A percentile compares a stretch with the other conserved stretches of the same genome.
phyloP scores from a whole-genome alignment of 2,329 filamentous ascomycete genomes.

The Westerdykella sp. region DNA sequence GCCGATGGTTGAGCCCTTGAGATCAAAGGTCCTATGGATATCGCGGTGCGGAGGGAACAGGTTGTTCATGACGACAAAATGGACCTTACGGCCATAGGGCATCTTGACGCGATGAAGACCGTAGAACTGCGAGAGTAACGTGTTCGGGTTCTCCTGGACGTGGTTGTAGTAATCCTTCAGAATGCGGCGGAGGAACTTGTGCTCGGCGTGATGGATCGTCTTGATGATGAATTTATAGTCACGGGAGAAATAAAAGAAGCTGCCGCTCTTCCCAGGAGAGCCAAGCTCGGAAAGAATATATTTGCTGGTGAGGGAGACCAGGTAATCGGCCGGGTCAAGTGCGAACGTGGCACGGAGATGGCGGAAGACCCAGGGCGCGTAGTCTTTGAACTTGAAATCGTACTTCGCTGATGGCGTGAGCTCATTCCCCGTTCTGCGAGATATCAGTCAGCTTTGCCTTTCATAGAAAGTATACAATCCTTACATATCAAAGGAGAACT shows the following conservation, averaged over 20 bases:
- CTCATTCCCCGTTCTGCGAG: slow-evolving; percentile 81
- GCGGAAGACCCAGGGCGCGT: slow-evolving; percentile 98
- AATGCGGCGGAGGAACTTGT: slow-evolving; percentile 78
- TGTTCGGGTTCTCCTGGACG: slow-evolving; percentile 89
- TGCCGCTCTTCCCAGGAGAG: slow-evolving; percentile 95
- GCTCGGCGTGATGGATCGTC: slow-evolving; percentile 93
- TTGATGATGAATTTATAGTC: slow-evolving; percentile 99
- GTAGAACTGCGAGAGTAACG: slow-evolving; percentile 94
- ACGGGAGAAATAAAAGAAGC: slow-evolving; percentile 98
- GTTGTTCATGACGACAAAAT: slow-evolving; percentile 99
- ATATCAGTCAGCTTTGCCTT: slow-evolving; percentile 31
- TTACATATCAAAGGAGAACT: slow-evolving; percentile 98
- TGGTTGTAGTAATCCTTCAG: slow-evolving; percentile 91
- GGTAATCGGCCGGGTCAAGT: slow-evolving; percentile 92
- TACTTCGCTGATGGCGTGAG: slow-evolving; percentile 97
- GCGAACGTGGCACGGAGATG: slow-evolving; percentile 81
- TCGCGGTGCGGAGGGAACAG: slow-evolving; percentile 95
- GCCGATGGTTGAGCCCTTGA: slow-evolving; percentile 94
- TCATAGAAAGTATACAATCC: slow-evolving; percentile 32
- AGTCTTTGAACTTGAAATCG: slow-evolving; percentile 99
- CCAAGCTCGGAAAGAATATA: slow-evolving; percentile 97
- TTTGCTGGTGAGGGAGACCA: slow-evolving; percentile 96
- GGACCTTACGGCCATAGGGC: slow-evolving; percentile 95
- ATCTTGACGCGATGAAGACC: slow-evolving; percentile 97
- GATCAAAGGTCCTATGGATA: slow-evolving; percentile 92